Evolutionary conservation across 495 filamentous ascomycete species (phyloP).

Genomic region (Trichoderma parareesei): DNA sequence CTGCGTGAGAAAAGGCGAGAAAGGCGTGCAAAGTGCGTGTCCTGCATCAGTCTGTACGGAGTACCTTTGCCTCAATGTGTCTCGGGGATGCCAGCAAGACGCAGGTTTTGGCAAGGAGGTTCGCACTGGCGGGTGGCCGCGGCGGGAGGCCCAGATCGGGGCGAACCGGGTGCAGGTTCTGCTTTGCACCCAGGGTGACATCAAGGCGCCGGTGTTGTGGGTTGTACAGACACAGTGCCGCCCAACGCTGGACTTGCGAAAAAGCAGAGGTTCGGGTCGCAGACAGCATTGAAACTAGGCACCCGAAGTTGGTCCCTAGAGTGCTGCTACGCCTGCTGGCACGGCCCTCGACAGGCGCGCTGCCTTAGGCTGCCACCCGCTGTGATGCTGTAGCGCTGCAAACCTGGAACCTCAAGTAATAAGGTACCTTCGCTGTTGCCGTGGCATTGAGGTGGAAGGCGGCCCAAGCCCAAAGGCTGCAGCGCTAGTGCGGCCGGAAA

Average conservation of each 20-base stretch:
- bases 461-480: conserved; percentile 2
- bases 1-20: not conserved
- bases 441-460: conserved; percentile 11
- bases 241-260: not conserved
- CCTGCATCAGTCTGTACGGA: not conserved
- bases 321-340: not conserved
- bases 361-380: not conserved
- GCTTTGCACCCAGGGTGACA: not conserved
- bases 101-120: not conserved
- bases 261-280: not conserved
- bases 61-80: not conserved
- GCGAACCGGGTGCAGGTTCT: not conserved
- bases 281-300: not conserved
- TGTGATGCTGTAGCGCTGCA: not conserved
- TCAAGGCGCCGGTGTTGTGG: not conserved
- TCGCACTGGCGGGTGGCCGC: conserved; percentile 7
- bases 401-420: no score
- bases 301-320: not conserved
- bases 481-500: conserved; percentile 20
- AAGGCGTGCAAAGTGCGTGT: not conserved
- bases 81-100: conserved; percentile 1
- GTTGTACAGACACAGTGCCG: conserved; percentile 1
- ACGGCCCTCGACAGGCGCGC: not conserved
- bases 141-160: not conserved
- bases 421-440: conserved; percentile 10